These are phyloP conservation scores for Darksidea phi DNA, from an alignment of 495 filamentous ascomycete species.

Conservation along the genomic window DNA sequence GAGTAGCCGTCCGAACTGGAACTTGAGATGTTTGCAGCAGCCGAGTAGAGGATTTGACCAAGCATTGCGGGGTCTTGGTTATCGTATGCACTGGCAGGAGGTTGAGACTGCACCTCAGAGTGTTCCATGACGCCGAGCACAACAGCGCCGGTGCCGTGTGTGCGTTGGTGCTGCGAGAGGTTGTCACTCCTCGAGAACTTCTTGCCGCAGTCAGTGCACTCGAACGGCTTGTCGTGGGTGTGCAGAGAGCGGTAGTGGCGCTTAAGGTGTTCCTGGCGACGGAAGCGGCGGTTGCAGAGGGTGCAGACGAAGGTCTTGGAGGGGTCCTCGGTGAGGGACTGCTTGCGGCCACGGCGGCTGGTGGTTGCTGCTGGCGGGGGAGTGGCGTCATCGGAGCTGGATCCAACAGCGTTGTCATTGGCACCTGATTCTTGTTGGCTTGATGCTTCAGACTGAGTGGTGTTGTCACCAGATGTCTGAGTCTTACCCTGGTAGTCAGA, in stretches of 20 bases:
- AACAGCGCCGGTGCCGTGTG: conserved; percentile 85
- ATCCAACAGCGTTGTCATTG: conserved; percentile 37
- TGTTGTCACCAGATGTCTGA: conserved; percentile 44
- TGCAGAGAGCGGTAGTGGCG: conserved; percentile 98
- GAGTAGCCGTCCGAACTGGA: conserved; percentile 31
- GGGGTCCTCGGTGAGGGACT: conserved; percentile 95
- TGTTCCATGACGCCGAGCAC: conserved; percentile 82
- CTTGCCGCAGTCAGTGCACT: conserved; percentile 96
- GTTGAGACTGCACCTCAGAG: conserved; percentile 51
- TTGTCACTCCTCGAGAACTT: conserved; percentile 99
- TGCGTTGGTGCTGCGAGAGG: conserved; percentile 91
- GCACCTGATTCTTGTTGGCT: conserved; percentile 46
- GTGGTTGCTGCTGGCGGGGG: conserved; percentile 56
- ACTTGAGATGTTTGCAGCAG: conserved; percentile 55
- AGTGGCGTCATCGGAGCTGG: conserved; percentile 42
- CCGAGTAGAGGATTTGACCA: conserved; percentile 74
- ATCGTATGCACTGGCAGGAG: conserved; percentile 45
- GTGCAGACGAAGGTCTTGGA: conserved; percentile 98
- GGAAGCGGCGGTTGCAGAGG: conserved; percentile 93
- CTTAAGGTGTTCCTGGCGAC: conserved; percentile 97
- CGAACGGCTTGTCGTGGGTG: conserved; percentile 97
- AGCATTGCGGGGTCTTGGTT: conserved; percentile 62
- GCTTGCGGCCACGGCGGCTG: conserved; percentile 95
- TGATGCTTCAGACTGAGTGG: conserved; percentile 34
- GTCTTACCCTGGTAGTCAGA: conserved; percentile 42